phyloP scores from a whole-genome alignment of 306 rosid genomes.

The Geum urbanum region DNA sequence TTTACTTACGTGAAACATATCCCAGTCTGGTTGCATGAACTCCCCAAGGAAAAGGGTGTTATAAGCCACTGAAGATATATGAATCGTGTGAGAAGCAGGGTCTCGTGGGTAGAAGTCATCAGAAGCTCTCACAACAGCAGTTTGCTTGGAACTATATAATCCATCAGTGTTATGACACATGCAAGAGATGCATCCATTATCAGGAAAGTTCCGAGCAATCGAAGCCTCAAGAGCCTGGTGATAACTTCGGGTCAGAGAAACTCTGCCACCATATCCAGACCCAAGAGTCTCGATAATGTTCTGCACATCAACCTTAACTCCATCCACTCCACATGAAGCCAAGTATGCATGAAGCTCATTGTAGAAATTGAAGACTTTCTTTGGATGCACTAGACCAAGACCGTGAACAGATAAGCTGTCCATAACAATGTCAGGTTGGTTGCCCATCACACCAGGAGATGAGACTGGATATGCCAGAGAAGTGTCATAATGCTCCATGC shows the following conservation, averaged over 20 bases:
- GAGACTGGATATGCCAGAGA: conserved; percentile 81
- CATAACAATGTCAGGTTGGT: conserved; percentile 90
- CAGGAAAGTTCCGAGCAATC: conserved; percentile 68
- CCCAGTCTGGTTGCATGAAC: conserved; percentile 99
- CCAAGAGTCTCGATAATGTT: conserved; percentile 95
- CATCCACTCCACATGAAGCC: conserved; percentile 94
- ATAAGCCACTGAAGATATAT: conserved; percentile 90
- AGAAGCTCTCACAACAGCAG: conserved; percentile 87
- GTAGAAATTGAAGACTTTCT: conserved; percentile 82
- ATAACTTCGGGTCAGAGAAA: conserved; percentile 82
- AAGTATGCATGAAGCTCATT: conserved; percentile 90
- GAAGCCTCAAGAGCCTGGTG: conserved; percentile 87
- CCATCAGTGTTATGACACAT: conserved; percentile 99
- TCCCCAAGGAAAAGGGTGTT: conserved; percentile 95
- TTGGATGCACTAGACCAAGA: conserved; percentile 87
- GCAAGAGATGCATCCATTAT: conserved; percentile 91
- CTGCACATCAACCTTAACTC: conserved; percentile 97
- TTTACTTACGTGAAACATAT: conserved; percentile 91
- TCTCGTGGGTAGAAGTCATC: conserved; percentile 91
- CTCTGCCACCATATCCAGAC: conserved; percentile 90
- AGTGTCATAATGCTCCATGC: conserved; percentile 90
- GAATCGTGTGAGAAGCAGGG: conserved; percentile 96
- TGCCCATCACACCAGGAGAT: conserved; percentile 79
- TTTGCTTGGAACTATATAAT: conserved; percentile 79
- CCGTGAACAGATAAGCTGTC: conserved; percentile 91